Percentiles rank a stretch among this genome's conserved stretches.
phyloP scores from a whole-genome alignment of 768 basidiomycete species.

The Hygrocybe coccinea region DNA sequence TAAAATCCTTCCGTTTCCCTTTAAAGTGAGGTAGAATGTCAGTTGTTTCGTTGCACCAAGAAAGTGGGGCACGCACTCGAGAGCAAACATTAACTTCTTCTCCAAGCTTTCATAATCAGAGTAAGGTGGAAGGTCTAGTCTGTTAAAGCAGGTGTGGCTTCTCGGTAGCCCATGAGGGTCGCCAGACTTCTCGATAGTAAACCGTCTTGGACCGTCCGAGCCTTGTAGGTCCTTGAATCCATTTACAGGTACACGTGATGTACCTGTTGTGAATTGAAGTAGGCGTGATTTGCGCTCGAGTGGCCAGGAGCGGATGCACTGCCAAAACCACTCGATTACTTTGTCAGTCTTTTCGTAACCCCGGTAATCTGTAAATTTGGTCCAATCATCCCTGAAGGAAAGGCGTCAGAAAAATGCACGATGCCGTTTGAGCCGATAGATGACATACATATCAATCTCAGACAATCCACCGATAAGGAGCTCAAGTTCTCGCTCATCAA shows the following conservation, averaged over 20 bases:
- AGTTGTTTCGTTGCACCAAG: constrained; percentile 3
- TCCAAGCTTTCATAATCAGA: constrained; percentile 83
- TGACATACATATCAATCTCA: constrained; percentile 75
- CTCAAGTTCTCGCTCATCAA: constrained; percentile 88
- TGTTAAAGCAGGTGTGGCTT: constrained; percentile 92
- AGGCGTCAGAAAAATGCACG: neutral
- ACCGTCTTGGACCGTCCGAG: constrained; percentile 85
- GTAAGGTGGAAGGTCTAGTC: constrained; percentile 84
- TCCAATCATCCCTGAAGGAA: constrained; percentile 75
- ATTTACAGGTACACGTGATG: constrained; percentile 82
- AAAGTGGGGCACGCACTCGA: constrained; percentile 54
- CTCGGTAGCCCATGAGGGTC: constrained; percentile 84
- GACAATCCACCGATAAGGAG: constrained; percentile 90
- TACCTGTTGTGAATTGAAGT: constrained; percentile 84
- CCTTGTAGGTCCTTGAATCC: constrained; percentile 95
- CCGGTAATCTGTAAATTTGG: constrained; percentile 89
- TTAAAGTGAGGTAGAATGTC: constrained; percentile 7
- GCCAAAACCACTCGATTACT: constrained; percentile 95
- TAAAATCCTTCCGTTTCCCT: constrained; percentile 77
- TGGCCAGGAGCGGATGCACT: constrained; percentile 86
- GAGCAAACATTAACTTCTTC: constrained; percentile 77
- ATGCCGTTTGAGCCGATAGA: constrained; percentile 2
- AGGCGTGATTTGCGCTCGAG: constrained; percentile 82
- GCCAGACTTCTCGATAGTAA: constrained; percentile 93
- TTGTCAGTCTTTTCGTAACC: constrained; percentile 82